These are phyloP conservation scores for Nicotiana knightiana DNA, from an alignment of 257 asterid genomes.

Conservation along the genomic window DNA sequence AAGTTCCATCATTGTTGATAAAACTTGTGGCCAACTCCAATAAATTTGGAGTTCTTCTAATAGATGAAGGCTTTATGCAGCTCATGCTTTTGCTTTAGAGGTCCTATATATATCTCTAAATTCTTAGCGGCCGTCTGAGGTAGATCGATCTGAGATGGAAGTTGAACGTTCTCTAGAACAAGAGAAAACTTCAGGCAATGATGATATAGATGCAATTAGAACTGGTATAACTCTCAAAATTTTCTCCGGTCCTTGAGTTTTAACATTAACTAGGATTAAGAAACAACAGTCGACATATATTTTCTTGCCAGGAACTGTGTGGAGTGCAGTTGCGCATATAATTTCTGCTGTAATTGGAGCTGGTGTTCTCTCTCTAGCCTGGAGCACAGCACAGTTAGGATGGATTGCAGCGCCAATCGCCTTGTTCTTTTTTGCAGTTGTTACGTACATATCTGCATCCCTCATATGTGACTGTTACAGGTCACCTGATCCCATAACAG, in stretches of 20 bases:
- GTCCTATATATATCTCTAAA: background rate
- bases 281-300: background rate
- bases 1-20: background rate
- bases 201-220: background rate
- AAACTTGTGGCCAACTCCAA: constrained; percentile 1
- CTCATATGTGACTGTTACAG: constrained; percentile 56
- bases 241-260: background rate
- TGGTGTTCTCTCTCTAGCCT: constrained; percentile 72
- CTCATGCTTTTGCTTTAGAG: background rate
- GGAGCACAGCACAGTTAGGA: constrained; percentile 76
- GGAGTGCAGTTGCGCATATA: constrained; percentile 70
- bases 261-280: constrained; percentile 1
- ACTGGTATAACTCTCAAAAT: background rate
- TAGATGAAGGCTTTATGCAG: background rate
- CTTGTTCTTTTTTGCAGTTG: constrained; percentile 50
- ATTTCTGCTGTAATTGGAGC: constrained; percentile 86
- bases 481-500: constrained; percentile 29
- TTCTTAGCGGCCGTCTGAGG: background rate
- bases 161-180: background rate
- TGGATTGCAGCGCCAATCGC: constrained; percentile 79
- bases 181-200: constrained; percentile 7
- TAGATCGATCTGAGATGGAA: background rate
- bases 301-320: constrained; percentile 48
- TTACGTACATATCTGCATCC: constrained; percentile 46
- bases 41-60: background rate